Base-by-base conservation (phyloP, 2,329 filamentous ascomycete species). In the Verticillium albo-atrum region DNA sequence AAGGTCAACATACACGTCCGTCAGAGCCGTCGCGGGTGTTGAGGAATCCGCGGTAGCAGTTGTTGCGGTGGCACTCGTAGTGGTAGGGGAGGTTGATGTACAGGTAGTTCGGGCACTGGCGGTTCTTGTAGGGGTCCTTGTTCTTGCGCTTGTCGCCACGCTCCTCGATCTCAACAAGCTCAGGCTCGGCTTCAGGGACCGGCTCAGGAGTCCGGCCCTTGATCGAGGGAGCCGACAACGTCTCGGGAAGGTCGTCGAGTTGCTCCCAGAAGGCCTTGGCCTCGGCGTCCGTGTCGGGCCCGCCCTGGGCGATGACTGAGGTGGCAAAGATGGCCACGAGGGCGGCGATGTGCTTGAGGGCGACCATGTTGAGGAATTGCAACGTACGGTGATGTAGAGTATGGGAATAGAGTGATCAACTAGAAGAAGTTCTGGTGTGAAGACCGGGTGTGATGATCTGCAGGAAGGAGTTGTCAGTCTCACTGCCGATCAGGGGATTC, bases 1-100 rank as follows among this genome's bases (percentile, higher is more conserved):
- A 12, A 25, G 20, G 58, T 6, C n/a, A 1, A 30, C n/a, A 26
- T n/a, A 12, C 4, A 52, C 57, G 17, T 55, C 58, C 60, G 23
- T 52, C 34, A 15, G 47, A 58, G 25, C 50, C 54, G 28, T 57
- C 51, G 12, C 54, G 57, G 32, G 57, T 34, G 56, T 57, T 61
- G 20, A 61, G 51, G 28, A 61, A 55, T 25, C 53, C 34, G 54
- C 60, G 57, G 56, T 58, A 61, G 57, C 60, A 61, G 50, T 57
- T 59, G 57, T 61, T 61, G 57, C 60, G 54, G 54, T 61, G 54
- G 60, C 60, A 61, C 32, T 28, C 57, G 27, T 35, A 52, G 50
- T 35, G 30, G 30, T 42, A 57, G 17, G 60, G 60, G 12, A 58
- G 57, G 7, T 55, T 20, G 27, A 55, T 50, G 50, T 56, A 53